Percentiles rank a stretch among this genome's conserved stretches.
phyloP scores from a whole-genome alignment of 2,329 filamentous ascomycete species.

The Monascus ruber region DNA sequence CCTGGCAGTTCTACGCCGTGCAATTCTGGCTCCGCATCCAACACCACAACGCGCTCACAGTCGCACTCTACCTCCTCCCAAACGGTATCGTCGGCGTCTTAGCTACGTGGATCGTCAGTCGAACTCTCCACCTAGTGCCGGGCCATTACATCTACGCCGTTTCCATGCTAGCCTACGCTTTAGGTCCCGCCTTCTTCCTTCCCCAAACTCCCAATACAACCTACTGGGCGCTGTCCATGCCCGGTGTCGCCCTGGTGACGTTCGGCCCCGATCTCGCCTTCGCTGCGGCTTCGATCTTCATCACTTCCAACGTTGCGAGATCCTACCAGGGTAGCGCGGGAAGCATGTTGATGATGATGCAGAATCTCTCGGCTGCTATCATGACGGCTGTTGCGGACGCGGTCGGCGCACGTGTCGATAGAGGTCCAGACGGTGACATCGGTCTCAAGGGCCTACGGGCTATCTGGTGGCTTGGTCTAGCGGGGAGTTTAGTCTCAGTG shows the following conservation, averaged over 20 bases:
- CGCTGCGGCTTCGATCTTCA: slow-evolving; percentile 38
- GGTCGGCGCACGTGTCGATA: slow-evolving; percentile 20
- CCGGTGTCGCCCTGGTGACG: slow-evolving; percentile 34
- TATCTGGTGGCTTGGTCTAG: slow-evolving; percentile 33
- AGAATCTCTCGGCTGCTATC: slow-evolving; percentile 36
- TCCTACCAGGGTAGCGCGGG: slow-evolving; percentile 38
- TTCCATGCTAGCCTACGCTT: slow-evolving; percentile 31
- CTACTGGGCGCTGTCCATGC: slow-evolving; percentile 38
- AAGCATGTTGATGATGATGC: slow-evolving; percentile 36
- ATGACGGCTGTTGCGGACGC: slow-evolving; percentile 26
- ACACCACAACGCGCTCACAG: slow-evolving; percentile 27
- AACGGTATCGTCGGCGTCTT: slow-evolving; percentile 36
- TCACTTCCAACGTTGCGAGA: slow-evolving; percentile 35
- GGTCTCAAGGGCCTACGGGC: slow-evolving; percentile 25
- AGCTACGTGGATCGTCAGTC: slow-evolving; percentile 35
- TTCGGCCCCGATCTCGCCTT: slow-evolving; percentile 39
- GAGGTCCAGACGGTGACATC: slow-evolving; percentile 11
- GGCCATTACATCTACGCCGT: slow-evolving; percentile 37
- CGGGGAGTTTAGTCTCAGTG: slow-evolving; percentile 20
- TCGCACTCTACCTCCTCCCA: slow-evolving; percentile 35
- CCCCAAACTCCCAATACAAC: slow-evolving; percentile 29
- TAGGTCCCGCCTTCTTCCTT: slow-evolving; percentile 30
- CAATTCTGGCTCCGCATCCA: slow-evolving; percentile 32
- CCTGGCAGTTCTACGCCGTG: slow-evolving; percentile 29
- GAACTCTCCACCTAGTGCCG: slow-evolving; percentile 35